Conservation (phyloP, 1,139 yeast species). For the Blastobotrys illinoisensis region DNA sequence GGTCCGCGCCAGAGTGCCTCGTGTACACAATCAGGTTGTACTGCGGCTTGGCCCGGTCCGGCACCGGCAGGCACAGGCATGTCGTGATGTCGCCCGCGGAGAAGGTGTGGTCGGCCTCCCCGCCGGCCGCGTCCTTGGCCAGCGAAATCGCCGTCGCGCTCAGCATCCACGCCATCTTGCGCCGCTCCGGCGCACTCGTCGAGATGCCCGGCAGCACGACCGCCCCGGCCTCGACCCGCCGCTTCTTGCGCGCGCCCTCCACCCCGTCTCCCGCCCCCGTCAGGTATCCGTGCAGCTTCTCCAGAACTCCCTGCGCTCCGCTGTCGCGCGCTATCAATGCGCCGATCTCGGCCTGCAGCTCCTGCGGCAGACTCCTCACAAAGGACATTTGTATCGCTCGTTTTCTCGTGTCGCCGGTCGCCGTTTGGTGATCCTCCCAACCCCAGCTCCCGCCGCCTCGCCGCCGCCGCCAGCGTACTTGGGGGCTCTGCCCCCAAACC, state of each 20-base stretch:
- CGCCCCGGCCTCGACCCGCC: background rate
- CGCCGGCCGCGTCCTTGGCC: slow-evolving; percentile 7
- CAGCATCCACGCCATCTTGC: slow-evolving; percentile 24
- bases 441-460: background rate
- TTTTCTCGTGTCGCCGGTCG: background rate
- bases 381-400: background rate
- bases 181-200: slow-evolving; percentile 28
- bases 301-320: slow-evolving; percentile 4
- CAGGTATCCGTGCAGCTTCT: slow-evolving; percentile 1
- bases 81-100: slow-evolving; percentile 8
- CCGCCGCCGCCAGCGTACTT: too few relatives aligned
- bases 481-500: too few relatives aligned
- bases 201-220: slow-evolving; percentile 20
- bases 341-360: slow-evolving; percentile 1
- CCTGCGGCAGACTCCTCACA: background rate
- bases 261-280: background rate
- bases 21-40: slow-evolving; percentile 30
- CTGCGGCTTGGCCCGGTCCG: slow-evolving; percentile 36
- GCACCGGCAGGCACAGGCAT: slow-evolving; percentile 22
- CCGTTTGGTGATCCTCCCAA: background rate
- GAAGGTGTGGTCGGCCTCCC: slow-evolving; percentile 7
- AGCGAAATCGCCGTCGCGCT: slow-evolving; percentile 14
- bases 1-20: slow-evolving; percentile 3
- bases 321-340: background rate
- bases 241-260: background rate